phyloP scores from a whole-genome alignment of 176 grass and related monocot species.

The Lolium rigidum region DNA sequence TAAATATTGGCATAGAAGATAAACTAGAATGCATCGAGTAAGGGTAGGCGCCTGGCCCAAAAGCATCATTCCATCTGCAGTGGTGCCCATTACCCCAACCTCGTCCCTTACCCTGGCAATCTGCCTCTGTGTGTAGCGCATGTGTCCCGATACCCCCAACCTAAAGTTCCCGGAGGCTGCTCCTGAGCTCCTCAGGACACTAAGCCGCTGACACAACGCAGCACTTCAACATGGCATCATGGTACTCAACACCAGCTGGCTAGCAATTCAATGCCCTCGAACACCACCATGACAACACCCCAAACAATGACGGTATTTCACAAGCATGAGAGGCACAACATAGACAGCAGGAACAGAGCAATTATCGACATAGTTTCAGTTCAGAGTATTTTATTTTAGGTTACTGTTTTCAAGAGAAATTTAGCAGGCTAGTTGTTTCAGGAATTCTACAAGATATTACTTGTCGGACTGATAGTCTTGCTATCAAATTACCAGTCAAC shows the following conservation, averaged over 20 bases:
- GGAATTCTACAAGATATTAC: conserved; percentile 1
- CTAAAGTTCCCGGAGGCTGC: neutral
- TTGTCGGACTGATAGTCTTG: neutral
- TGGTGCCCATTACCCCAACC: neutral
- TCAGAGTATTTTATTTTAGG: neutral
- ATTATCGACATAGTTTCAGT: neutral
- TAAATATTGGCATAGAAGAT: neutral
- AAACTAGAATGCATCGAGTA: neutral
- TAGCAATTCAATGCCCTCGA: neutral
- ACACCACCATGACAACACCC: neutral
- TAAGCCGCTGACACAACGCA: neutral
- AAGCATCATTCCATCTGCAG: neutral
- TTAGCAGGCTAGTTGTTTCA: conserved; percentile 4
- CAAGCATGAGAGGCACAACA: neutral
- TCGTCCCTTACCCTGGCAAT: neutral
- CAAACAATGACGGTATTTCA: neutral
- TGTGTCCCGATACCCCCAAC: neutral
- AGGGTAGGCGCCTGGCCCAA: neutral
- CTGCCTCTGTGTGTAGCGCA: neutral
- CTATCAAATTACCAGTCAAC: neutral
- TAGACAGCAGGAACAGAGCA: neutral
- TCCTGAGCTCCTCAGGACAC: neutral
- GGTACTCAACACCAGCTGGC: neutral
- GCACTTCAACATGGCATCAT: neutral
- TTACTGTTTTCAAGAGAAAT: neutral